Evolutionary conservation across 2,329 filamentous ascomycete genomes (phyloP).

Genomic region (Didymella lethalis): DNA sequence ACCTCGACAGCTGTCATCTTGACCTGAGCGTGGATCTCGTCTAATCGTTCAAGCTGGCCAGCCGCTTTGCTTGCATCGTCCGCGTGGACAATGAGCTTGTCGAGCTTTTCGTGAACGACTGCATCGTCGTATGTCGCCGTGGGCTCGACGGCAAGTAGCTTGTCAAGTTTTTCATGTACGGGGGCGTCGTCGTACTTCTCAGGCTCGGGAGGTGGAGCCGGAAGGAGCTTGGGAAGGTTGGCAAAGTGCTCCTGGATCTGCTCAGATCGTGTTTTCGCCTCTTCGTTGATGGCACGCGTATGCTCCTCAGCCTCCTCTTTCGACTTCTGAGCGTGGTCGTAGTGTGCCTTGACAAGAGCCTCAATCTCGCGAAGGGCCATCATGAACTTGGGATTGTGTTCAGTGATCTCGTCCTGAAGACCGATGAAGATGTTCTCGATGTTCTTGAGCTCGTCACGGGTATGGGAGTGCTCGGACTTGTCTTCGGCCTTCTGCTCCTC

Average conservation of each 20-base stretch:
- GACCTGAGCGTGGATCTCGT: constrained; percentile 89
- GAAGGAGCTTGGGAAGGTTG: constrained; percentile 56
- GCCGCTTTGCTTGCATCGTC: constrained; percentile 73
- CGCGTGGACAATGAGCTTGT: constrained; percentile 64
- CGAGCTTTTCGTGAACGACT: constrained; percentile 64
- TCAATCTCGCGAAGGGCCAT: constrained; percentile 87
- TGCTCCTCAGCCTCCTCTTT: constrained; percentile 56
- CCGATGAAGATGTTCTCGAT: constrained; percentile 75
- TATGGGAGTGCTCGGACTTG: constrained; percentile 82
- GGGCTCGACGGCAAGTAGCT: constrained; percentile 60
- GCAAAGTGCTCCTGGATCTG: constrained; percentile 53
- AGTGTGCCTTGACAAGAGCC: constrained; percentile 82
- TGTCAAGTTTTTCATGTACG: constrained; percentile 65
- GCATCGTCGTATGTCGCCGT: constrained; percentile 52
- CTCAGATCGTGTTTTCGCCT: constrained; percentile 53
- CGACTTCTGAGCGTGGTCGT: constrained; percentile 78
- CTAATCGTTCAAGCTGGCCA: constrained; percentile 79
- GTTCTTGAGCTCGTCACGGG: constrained; percentile 80
- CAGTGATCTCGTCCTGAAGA: constrained; percentile 78
- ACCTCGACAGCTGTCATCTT: constrained; percentile 84
- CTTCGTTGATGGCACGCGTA: constrained; percentile 53
- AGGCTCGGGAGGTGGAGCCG: constrained; percentile 46
- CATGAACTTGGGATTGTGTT: constrained; percentile 88
- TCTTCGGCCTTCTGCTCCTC: constrained; percentile 77
- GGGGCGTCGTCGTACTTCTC: constrained; percentile 64